These are phyloP conservation scores for Starmerella apicola DNA, from an alignment of 805 yeast genomes.

Conservation along the genomic window DNA sequence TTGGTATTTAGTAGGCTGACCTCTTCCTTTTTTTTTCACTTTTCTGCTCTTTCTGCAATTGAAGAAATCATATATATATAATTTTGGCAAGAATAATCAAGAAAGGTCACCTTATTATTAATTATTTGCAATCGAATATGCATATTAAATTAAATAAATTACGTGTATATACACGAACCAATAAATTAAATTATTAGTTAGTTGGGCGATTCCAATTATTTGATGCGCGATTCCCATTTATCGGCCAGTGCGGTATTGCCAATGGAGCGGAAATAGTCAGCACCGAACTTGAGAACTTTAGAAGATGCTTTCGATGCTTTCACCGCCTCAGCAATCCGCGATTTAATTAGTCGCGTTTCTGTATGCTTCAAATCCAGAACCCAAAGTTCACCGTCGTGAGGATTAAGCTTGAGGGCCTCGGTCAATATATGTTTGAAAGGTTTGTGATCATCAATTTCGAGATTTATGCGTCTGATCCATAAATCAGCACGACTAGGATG, in stretches of 20 bases:
- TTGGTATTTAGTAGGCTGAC: background rate
- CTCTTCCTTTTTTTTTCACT: no score
- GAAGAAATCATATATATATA: no score
- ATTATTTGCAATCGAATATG: no score
- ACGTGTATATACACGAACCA: background rate
- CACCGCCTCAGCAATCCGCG: constrained; percentile 59
- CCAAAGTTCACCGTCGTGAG: constrained; percentile 56
- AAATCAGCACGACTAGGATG: constrained; percentile 6
- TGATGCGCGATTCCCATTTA: no score
- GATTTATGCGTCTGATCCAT: constrained; percentile 10
- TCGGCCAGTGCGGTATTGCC: background rate
- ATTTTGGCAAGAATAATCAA: no score
- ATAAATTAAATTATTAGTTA: background rate
- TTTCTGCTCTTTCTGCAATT: no score
- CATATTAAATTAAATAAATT: no score
- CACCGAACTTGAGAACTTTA: constrained; percentile 49
- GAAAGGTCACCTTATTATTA: no score
- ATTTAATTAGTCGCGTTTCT: constrained; percentile 39
- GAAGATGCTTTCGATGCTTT: constrained; percentile 50
- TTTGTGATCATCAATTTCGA: constrained; percentile 1
- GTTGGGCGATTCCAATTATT: background rate
- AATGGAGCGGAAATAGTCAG: constrained; percentile 23
- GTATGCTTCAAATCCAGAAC: constrained; percentile 37
- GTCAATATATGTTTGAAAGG: constrained; percentile 32
- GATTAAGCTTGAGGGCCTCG: constrained; percentile 47